Evolutionary conservation across 768 basidiomycete genomes (phyloP).

Genomic region (Termitomyces sp.): DNA sequence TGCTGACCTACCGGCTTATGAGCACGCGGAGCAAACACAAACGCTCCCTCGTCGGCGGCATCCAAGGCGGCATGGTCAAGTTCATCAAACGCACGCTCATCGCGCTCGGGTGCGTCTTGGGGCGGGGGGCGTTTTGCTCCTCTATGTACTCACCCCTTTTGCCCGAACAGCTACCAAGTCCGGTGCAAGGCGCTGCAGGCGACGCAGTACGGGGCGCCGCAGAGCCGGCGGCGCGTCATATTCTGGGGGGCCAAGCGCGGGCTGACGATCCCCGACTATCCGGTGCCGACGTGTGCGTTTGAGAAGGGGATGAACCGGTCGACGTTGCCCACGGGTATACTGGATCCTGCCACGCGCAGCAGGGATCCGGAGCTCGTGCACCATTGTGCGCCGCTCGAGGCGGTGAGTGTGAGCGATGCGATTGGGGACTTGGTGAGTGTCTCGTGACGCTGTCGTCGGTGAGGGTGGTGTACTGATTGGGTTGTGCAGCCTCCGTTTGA

Average conservation of each 20-base stretch:
- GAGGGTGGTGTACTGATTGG: background rate
- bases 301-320: slow-evolving; percentile 25
- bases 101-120: slow-evolving; percentile 63
- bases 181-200: slow-evolving; percentile 63
- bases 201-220: slow-evolving; percentile 68
- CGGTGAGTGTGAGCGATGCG: slow-evolving; percentile 60
- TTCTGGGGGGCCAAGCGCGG: slow-evolving; percentile 63
- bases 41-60: slow-evolving; percentile 26
- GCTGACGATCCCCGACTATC: slow-evolving; percentile 52
- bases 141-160: too few species aligned
- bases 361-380: slow-evolving; percentile 31
- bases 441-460: background rate
- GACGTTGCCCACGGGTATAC: slow-evolving; percentile 37
- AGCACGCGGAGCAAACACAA: slow-evolving; percentile 24
- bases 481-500: slow-evolving; percentile 55
- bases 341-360: slow-evolving; percentile 41
- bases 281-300: slow-evolving; percentile 56
- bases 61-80: slow-evolving; percentile 59
- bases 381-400: slow-evolving; percentile 54
- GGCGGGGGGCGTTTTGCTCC: background rate
- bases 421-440: slow-evolving; percentile 61
- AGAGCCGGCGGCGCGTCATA: slow-evolving; percentile 61
- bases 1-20: slow-evolving; percentile 46
- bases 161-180: slow-evolving; percentile 66
- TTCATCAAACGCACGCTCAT: slow-evolving; percentile 56